Base-by-base conservation (phyloP, 2,329 filamentous ascomycete genomes). In the Arthrinium puccinioides region DNA sequence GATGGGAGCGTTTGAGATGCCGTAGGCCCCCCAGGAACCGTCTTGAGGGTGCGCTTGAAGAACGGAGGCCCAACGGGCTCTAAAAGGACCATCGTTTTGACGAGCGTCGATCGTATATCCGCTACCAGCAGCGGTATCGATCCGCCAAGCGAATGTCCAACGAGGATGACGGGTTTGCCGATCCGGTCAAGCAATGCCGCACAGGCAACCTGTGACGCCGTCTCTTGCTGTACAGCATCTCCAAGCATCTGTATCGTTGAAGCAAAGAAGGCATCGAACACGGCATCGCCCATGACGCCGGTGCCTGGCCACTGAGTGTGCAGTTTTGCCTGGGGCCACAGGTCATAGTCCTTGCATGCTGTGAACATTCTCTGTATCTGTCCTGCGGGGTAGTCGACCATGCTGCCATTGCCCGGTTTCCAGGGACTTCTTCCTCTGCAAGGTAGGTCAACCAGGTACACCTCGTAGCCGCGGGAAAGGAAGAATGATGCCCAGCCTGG, bases 31-130 rank as follows among this genome's bases (percentile, higher is more conserved):
- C 57, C 52, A 1, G 57, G 42, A 0, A 45, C 48, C 16, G 49
- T 58, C n/a, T 52, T 57, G 24, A 67, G 59, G 21, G 61, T 50
- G 9, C 55, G 57, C 11, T 71, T 63, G 19, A 46, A 54, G 45
- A 73, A 74, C 0, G 67, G 69, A 9, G 70, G 68, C 0, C 69
- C 69, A 0, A 55, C 57, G 3, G 69, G 67, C 48, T 74, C 70
- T 3, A 74, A 45, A 1, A 61, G 51, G 1, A 73, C 48, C 4
- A 72, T 52, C 0, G 54, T 62, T 30, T 60, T 58, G 5, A 66
- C 59, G 4, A 69, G 56, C 4, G 53, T 33, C 2, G 68, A 67
- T 1, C 63, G 54, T 16, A 53, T 49, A 47, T 74, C 58, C 24
- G 65, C 57, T 32, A 65, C 51, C 35, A 72, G 28, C 51, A 65